Conservation (phyloP, 1,284 basidiomycete species). For the Pseudozyma flocculosa region DNA sequence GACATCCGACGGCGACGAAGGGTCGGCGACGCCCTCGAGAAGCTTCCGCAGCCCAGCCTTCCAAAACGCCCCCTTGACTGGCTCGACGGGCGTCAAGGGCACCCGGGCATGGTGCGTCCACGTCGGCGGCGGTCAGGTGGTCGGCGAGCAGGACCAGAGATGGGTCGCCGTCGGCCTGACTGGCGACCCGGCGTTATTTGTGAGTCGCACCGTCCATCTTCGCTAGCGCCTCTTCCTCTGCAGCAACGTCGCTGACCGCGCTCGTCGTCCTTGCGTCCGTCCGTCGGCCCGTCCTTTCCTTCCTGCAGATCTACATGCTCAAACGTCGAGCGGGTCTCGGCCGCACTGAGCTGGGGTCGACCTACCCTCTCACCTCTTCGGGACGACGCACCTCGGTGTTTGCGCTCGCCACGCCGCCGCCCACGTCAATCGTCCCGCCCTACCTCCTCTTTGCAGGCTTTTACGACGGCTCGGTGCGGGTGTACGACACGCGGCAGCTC, state of each 20-base stretch:
- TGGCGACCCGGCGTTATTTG: constrained; percentile 6
- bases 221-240: too few species aligned
- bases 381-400: constrained; percentile 15
- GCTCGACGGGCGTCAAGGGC: too few species aligned
- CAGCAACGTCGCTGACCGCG: too few species aligned
- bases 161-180: constrained; percentile 24
- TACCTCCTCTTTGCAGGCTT: constrained; percentile 36
- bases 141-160: too few species aligned
- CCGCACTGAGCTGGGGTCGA: too few species aligned
- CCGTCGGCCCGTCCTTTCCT: too few species aligned
- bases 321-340: too few species aligned
- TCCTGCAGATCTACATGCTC: too few species aligned
- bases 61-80: constrained; percentile 16
- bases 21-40: too few species aligned
- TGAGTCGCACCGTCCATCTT: neutral
- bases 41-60: constrained; percentile 19
- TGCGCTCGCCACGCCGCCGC: constrained; percentile 13
- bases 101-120: constrained; percentile 26
- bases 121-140: constrained; percentile 3
- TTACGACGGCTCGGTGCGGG: constrained; percentile 29
- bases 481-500: constrained; percentile 28
- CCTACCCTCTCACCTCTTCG: neutral
- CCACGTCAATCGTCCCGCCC: constrained; percentile 5
- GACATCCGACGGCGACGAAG: neutral
- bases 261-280: too few species aligned